phyloP scores from a whole-genome alignment of 75 land plant genomes.

The Selaginella moellendorffii region DNA sequence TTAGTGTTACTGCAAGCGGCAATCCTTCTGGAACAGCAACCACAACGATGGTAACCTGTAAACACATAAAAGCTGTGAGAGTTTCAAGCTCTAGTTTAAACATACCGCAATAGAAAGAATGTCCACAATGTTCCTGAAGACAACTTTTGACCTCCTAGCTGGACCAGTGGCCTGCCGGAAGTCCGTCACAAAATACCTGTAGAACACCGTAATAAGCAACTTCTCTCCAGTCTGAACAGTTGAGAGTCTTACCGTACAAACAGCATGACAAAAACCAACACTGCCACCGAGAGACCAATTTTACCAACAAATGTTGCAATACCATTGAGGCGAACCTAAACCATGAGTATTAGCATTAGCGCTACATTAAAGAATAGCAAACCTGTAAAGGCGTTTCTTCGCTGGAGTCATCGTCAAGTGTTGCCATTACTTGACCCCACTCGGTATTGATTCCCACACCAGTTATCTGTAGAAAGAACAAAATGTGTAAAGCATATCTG shows the following conservation, averaged over 20 bases:
- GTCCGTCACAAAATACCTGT: neutral
- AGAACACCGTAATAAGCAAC: neutral
- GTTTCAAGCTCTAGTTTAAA: neutral
- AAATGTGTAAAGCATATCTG: neutral
- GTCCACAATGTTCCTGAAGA: slow-evolving; percentile 35
- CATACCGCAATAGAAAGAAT: slow-evolving; percentile 68
- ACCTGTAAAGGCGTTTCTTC: slow-evolving; percentile 94
- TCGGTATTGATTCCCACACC: slow-evolving; percentile 71
- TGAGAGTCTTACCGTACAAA: slow-evolving; percentile 29
- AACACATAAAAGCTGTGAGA: neutral
- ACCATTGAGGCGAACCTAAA: slow-evolving; percentile 40
- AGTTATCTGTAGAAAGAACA: slow-evolving; percentile 25
- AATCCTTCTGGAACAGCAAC: slow-evolving; percentile 8
- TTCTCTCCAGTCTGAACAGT: too few relatives aligned
- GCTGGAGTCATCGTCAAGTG: slow-evolving; percentile 57
- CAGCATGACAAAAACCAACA: slow-evolving; percentile 34
- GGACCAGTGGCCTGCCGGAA: slow-evolving; percentile 7
- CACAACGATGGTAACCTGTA: slow-evolving; percentile 72
- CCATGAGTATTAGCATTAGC: neutral
- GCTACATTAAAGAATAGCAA: neutral
- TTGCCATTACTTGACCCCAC: slow-evolving; percentile 82
- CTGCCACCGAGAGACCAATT: slow-evolving; percentile 41
- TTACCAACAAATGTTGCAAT: slow-evolving; percentile 45
- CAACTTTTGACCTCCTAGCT: slow-evolving; percentile 22
- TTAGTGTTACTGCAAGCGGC: slow-evolving; percentile 6